These are phyloP conservation scores for Diplodia corticola DNA, from an alignment of 2,329 filamentous ascomycete species.

Conservation along the genomic window DNA sequence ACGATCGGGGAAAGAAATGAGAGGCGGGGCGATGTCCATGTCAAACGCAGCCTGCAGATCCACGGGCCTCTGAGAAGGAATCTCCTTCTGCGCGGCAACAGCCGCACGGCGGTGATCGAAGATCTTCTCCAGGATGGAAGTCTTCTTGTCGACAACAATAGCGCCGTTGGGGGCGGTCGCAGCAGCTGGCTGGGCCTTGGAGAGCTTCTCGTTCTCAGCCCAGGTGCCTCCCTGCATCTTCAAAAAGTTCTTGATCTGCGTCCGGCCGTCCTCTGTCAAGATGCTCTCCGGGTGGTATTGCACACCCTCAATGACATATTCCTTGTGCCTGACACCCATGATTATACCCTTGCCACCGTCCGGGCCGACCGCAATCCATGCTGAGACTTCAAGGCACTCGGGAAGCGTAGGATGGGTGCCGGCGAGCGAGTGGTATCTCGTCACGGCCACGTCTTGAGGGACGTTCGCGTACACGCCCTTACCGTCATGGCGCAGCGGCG, in stretches of 20 bases:
- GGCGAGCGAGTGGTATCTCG: slow-evolving; percentile 92
- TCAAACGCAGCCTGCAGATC: slow-evolving; percentile 88
- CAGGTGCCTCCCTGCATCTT: slow-evolving; percentile 87
- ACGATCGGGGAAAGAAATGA: slow-evolving; percentile 76
- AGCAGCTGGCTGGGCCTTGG: slow-evolving; percentile 40
- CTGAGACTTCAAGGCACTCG: slow-evolving; percentile 81
- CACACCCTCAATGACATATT: slow-evolving; percentile 88
- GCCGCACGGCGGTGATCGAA: slow-evolving; percentile 76
- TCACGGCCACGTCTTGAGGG: slow-evolving; percentile 79
- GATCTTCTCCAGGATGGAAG: slow-evolving; percentile 87
- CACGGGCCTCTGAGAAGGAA: slow-evolving; percentile 78
- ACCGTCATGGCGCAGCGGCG: slow-evolving; percentile 80
- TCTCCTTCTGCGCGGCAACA: slow-evolving; percentile 76
- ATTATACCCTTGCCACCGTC: slow-evolving; percentile 83
- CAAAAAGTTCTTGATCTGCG: slow-evolving; percentile 92
- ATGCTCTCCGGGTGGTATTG: slow-evolving; percentile 99
- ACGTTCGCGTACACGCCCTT: slow-evolving; percentile 91
- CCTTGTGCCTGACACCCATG: slow-evolving; percentile 94
- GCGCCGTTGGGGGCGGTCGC: slow-evolving; percentile 27
- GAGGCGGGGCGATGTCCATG: slow-evolving; percentile 79
- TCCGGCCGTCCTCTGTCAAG: slow-evolving; percentile 80
- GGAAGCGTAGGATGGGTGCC: slow-evolving; percentile 88
- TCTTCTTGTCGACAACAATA: slow-evolving; percentile 58
- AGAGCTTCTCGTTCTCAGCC: slow-evolving; percentile 70
- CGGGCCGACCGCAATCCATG: slow-evolving; percentile 76